A percentile compares a stretch with the other conserved stretches of the same genome.
Conservation (phyloP, 2,329 filamentous ascomycete genomes). For the Fusarium sp. region DNA sequence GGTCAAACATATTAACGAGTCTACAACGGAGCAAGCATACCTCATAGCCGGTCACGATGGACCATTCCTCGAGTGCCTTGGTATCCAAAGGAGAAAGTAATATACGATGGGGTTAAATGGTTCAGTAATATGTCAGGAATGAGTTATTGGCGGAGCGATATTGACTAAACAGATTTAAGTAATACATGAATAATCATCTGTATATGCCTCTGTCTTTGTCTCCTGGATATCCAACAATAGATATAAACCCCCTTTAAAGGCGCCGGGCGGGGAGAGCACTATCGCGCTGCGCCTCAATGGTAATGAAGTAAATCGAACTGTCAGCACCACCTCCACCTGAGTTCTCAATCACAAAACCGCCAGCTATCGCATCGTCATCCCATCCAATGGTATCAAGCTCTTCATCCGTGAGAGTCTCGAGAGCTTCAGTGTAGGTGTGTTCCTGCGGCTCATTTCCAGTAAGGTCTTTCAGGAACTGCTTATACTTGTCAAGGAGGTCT, state of each 20-base stretch:
- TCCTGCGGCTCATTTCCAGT: neutral
- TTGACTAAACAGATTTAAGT: too few relatives aligned
- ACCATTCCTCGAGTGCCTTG: conserved; percentile 50
- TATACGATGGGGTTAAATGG: neutral
- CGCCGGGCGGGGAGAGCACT: neutral
- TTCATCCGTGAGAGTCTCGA: neutral
- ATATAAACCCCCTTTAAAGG: too few relatives aligned
- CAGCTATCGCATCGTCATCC: neutral
- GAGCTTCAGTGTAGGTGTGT: neutral
- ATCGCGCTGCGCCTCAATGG: neutral
- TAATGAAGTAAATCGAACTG: neutral
- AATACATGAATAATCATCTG: neutral
- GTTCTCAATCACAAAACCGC: conserved; percentile 6
- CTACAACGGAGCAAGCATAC: conserved; percentile 48
- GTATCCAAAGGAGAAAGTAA: conserved; percentile 15
- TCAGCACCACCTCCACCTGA: neutral
- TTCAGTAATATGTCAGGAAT: too few relatives aligned
- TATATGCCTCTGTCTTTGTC: too few relatives aligned
- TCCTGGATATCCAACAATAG: neutral
- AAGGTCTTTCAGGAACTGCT: neutral
- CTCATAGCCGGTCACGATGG: conserved; percentile 54
- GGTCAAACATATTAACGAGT: conserved; percentile 60
- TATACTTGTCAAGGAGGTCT: conserved; percentile 1
- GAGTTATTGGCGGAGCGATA: too few relatives aligned
- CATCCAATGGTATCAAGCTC: too few relatives aligned